Percentiles rank a stretch among this genome's conserved stretches.
Conservation (phyloP, 345 rosid genomes). For the Rubroshorea leprosula region DNA sequence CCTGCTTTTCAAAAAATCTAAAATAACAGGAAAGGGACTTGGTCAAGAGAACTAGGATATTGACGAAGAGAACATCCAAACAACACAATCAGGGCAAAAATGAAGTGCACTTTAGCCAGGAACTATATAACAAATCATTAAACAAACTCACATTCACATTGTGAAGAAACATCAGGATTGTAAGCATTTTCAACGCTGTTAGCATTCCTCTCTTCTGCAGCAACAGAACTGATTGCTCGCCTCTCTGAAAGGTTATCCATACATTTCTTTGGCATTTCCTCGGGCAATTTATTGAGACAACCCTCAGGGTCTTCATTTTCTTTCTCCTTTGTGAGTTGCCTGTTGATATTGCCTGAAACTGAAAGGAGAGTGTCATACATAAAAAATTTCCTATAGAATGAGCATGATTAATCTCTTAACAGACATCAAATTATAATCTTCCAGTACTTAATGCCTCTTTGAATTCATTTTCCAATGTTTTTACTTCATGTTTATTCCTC, state of each 20-base stretch:
- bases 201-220: constrained; percentile 12
- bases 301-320: constrained; percentile 1
- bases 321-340: constrained; percentile 6
- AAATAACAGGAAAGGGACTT: too few species aligned
- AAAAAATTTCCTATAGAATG: too few species aligned
- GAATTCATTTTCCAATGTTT: too few species aligned
- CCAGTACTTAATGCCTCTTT: too few species aligned
- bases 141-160: constrained; percentile 10
- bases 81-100: too few species aligned
- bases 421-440: too few species aligned
- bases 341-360: constrained; percentile 1
- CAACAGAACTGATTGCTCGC: constrained; percentile 1
- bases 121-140: background rate
- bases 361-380: constrained; percentile 5
- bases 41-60: too few species aligned
- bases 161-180: constrained; percentile 2
- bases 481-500: too few species aligned
- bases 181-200: background rate
- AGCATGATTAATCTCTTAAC: too few species aligned
- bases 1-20: too few species aligned
- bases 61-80: too few species aligned
- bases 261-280: constrained; percentile 3
- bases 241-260: constrained; percentile 1
- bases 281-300: background rate
- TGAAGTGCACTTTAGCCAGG: background rate